These are phyloP conservation scores for Symbiodinium natans DNA, from an alignment of 73 alveolate species.

Conservation along the genomic window DNA sequence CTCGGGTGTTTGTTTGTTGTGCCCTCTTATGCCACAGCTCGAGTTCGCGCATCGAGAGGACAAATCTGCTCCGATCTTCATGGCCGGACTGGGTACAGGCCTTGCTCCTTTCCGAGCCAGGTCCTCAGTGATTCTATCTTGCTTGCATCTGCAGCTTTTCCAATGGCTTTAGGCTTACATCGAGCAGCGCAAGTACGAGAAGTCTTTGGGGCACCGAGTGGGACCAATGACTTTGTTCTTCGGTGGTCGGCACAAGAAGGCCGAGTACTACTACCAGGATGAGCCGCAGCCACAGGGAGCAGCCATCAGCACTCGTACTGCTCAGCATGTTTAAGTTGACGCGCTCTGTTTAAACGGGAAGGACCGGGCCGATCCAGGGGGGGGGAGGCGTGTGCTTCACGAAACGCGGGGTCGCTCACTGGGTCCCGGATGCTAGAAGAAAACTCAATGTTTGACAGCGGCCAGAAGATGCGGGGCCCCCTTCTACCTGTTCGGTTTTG, in stretches of 20 bases:
- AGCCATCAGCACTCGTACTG: too few relatives aligned
- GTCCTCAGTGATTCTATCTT: neutral
- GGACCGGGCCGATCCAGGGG: too few relatives aligned
- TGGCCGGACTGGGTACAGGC: conserved; percentile 91
- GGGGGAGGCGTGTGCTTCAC: too few relatives aligned
- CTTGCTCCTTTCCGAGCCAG: conserved; percentile 70
- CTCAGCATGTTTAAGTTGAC: too few relatives aligned
- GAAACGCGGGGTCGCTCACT: too few relatives aligned
- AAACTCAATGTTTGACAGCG: too few relatives aligned
- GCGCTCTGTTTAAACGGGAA: too few relatives aligned
- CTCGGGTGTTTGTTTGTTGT: neutral
- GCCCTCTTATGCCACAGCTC: neutral
- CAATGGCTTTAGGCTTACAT: conserved; percentile 26
- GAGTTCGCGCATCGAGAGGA: neutral
- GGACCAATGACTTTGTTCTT: conserved; percentile 89
- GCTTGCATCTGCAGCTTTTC: neutral
- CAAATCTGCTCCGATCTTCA: conserved; percentile 71
- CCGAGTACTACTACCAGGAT: conserved; percentile 93
- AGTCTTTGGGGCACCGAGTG: conserved; percentile 36
- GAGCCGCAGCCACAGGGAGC: conserved; percentile 16
- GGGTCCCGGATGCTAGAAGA: too few relatives aligned
- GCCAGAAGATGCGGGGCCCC: too few relatives aligned
- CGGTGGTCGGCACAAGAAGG: conserved; percentile 87
- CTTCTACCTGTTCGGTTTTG: too few relatives aligned
- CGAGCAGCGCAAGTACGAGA: conserved; percentile 92